These are phyloP conservation scores for Cajanus cajan DNA, from an alignment of 306 rosid species.

Conservation along the genomic window DNA sequence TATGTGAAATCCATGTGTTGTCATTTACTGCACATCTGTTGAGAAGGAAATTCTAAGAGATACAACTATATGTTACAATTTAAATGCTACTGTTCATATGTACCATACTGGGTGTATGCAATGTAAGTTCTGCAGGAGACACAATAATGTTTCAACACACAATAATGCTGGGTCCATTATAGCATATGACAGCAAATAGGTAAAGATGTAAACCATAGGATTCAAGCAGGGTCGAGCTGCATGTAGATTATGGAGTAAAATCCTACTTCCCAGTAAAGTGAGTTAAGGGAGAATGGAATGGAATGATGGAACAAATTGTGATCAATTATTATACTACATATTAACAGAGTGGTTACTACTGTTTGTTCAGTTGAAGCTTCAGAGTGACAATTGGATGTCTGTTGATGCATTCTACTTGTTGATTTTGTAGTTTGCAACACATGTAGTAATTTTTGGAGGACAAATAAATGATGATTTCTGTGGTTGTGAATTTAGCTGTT, in stretches of 20 bases:
- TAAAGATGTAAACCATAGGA: neutral
- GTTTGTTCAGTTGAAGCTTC: constrained; percentile 12
- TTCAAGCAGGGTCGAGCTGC: neutral
- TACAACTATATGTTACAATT: neutral
- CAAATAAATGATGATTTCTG: constrained; percentile 13
- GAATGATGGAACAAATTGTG: neutral
- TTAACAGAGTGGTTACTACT: neutral
- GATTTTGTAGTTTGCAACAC: neutral
- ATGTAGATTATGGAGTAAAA: neutral
- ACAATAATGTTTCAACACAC: too few species aligned
- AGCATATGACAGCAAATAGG: neutral
- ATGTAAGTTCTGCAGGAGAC: neutral
- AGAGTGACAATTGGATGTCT: neutral
- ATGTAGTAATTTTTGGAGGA: neutral
- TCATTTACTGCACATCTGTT: neutral
- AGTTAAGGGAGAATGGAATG: neutral
- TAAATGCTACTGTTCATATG: neutral
- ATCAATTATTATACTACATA: neutral
- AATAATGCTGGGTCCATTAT: neutral
- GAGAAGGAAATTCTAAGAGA: neutral
- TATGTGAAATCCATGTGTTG: neutral
- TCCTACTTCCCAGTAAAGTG: neutral
- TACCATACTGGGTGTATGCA: neutral
- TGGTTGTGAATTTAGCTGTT: neutral
- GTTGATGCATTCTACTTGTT: neutral